Conservation (phyloP, 805 yeast species). For the Metschnikowia drakensbergensis region DNA sequence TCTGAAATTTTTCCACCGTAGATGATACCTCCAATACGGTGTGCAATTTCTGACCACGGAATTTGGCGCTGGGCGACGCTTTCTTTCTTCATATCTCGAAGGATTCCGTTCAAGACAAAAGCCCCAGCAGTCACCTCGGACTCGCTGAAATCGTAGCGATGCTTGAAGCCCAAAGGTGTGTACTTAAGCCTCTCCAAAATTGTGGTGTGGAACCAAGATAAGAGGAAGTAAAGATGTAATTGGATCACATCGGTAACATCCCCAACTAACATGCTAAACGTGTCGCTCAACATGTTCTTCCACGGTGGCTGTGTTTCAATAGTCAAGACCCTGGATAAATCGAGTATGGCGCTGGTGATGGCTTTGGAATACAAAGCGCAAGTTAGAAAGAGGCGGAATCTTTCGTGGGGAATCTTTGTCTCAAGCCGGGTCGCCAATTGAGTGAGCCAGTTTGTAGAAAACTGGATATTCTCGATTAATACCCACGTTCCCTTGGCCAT, state of each 20-base stretch:
- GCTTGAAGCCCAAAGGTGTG: conserved; percentile 59
- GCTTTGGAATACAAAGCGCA: conserved; percentile 43
- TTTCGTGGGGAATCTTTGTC: conserved; percentile 20
- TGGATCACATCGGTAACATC: not conserved
- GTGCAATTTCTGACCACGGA: conserved; percentile 53
- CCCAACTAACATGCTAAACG: conserved; percentile 21
- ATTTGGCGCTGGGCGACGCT: conserved; percentile 19
- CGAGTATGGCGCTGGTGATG: conserved; percentile 55
- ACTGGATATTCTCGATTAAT: conserved; percentile 75
- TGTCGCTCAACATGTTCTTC: conserved; percentile 42
- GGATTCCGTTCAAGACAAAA: conserved; percentile 39
- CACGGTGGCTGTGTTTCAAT: conserved; percentile 65
- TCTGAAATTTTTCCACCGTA: conserved; percentile 65
- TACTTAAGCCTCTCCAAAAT: conserved; percentile 56
- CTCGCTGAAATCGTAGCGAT: conserved; percentile 66
- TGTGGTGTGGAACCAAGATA: conserved; percentile 70
- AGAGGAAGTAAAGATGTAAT: conserved; percentile 45
- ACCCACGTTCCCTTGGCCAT: conserved; percentile 62
- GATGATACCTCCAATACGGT: conserved; percentile 49
- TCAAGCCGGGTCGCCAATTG: conserved; percentile 47
- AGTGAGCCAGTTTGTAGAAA: conserved; percentile 62
- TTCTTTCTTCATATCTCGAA: conserved; percentile 17
- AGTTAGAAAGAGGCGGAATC: conserved; percentile 62
- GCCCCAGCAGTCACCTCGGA: conserved; percentile 59
- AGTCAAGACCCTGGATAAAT: conserved; percentile 50